Evolutionary conservation across 1,139 yeast genomes (phyloP), one percentile per base, ranked within the genome.

Genomic region (Candida buenavistaensis): DNA sequence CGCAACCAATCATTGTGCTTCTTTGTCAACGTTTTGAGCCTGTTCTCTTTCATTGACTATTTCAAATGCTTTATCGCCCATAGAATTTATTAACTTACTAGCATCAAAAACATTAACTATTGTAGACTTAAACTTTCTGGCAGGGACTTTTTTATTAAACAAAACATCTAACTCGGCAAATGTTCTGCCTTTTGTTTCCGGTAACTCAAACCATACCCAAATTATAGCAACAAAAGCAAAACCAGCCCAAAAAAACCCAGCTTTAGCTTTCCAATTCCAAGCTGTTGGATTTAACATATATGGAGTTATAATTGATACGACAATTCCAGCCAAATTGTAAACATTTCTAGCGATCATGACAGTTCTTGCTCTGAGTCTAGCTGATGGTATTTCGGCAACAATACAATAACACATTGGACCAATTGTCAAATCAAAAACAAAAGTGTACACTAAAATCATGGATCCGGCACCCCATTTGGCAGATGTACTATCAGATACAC

Each of bases 341-440:
- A 68, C 51, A 45, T 71, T 69, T 52, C 81, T 71, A 2, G 83
- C 75, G 40, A 78, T 51, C 43, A 75, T 73, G 40, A 80, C 70
- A 3, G 83, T 69, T 50, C 77, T 74, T 16, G 78, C 65, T 55
- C 82, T 69, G 43, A 80, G 59, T 47, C 68, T 67, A 3, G 80
- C 59, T 1, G 82, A 68, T 2, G 83, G 79, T 20, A 77, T 53
- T 50, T 80, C 86, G 1, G 79, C 70, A 33, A 77, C 78, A 39
- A 78, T 57, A 48, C 78, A 69, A 55, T 75, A 80, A 38, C 75
- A 65, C 36, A 78, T 59, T 4, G 86, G 85, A 10, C 86, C 86
- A 32, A 78, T 65, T 3, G 80, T 61, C 36, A 67, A 49, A 43
- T 77, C 79, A 48, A 77, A 80, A 17, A 68, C 61, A 37, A 72